Evolutionary conservation across 2,329 filamentous ascomycete species (phyloP).

Genomic region (Chaetomium globosum): DNA sequence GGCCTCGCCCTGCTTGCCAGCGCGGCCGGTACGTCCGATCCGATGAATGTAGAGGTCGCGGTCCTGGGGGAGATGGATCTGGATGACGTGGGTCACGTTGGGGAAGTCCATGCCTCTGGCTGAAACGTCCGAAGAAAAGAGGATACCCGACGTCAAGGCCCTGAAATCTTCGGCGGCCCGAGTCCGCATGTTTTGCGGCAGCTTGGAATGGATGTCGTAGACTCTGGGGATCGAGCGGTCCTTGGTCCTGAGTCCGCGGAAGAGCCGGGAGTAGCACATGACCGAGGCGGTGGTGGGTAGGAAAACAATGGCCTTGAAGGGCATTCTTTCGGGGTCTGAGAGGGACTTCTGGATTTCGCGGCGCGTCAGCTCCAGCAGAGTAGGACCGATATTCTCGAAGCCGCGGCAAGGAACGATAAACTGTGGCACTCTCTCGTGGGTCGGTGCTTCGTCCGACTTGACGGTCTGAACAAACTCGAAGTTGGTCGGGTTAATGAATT

Average conservation of each 20-base stretch:
- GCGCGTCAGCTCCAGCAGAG: conserved; percentile 74
- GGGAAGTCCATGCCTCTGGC: conserved; percentile 85
- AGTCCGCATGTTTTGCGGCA: conserved; percentile 71
- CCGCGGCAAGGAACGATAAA: conserved; percentile 67
- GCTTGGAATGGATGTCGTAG: conserved; percentile 75
- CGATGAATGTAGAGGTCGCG: conserved; percentile 77
- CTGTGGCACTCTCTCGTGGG: conserved; percentile 83
- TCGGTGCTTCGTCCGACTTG: conserved; percentile 75
- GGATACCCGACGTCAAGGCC: conserved; percentile 59
- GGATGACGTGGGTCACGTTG: conserved; percentile 76
- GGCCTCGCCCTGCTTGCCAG: conserved; percentile 71
- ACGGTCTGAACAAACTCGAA: conserved; percentile 95
- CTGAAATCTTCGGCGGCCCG: conserved; percentile 73
- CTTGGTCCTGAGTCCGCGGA: conserved; percentile 51
- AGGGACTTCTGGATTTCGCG: conserved; percentile 54
- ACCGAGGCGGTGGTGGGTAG: conserved; percentile 78
- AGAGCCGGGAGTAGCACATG: conserved; percentile 62
- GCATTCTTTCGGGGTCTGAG: conserved; percentile 47
- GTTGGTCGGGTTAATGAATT: conserved; percentile 73
- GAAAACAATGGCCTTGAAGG: conserved; percentile 97
- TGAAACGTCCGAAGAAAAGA: conserved; percentile 79
- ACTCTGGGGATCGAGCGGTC: conserved; percentile 47
- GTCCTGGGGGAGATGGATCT: conserved; percentile 65
- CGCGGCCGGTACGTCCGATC: conserved; percentile 74
- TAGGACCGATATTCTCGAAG: conserved; percentile 75